Conservation (phyloP, 2,329 filamentous ascomycete genomes). For the Pestalotiopsis fici region DNA sequence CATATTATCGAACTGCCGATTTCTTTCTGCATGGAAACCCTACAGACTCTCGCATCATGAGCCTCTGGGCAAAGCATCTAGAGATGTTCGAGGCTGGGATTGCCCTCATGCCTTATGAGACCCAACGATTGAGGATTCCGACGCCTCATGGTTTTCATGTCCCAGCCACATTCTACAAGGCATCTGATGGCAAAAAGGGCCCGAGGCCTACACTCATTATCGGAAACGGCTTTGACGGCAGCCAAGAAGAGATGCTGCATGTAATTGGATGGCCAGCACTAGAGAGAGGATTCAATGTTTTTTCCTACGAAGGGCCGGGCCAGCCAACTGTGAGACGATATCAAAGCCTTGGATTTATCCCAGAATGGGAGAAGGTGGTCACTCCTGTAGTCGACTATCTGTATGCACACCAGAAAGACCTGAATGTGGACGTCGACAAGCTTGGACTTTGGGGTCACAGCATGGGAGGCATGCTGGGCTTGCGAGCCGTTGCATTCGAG, state of each 20-base stretch:
- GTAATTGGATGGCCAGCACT: slow-evolving; percentile 31
- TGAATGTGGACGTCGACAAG: slow-evolving; percentile 25
- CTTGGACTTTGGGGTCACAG: slow-evolving; percentile 41
- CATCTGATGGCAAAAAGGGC: not conserved
- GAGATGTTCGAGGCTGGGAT: not conserved
- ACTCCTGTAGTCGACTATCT: not conserved
- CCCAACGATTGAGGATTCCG: not conserved
- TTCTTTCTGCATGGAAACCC: not conserved
- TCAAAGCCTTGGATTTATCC: slow-evolving; percentile 40
- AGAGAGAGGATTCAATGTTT: slow-evolving; percentile 41
- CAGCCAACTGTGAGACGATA: slow-evolving; percentile 41
- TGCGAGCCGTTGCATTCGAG: slow-evolving; percentile 44
- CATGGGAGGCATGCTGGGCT: slow-evolving; percentile 39
- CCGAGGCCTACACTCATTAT: slow-evolving; percentile 38
- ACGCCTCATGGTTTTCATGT: not conserved
- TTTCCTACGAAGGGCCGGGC: slow-evolving; percentile 48
- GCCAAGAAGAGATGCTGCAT: slow-evolving; percentile 45
- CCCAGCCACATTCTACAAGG: not conserved
- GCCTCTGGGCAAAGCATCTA: slow-evolving; percentile 1
- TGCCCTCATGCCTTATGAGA: not conserved
- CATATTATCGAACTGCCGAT: not conserved
- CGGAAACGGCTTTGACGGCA: slow-evolving; percentile 42
- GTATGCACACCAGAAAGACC: not conserved
- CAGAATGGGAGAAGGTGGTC: not conserved
- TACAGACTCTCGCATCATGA: slow-evolving; percentile 12